phyloP scores from a whole-genome alignment of 768 basidiomycete genomes.

The Cystofilobasidium ferigula region DNA sequence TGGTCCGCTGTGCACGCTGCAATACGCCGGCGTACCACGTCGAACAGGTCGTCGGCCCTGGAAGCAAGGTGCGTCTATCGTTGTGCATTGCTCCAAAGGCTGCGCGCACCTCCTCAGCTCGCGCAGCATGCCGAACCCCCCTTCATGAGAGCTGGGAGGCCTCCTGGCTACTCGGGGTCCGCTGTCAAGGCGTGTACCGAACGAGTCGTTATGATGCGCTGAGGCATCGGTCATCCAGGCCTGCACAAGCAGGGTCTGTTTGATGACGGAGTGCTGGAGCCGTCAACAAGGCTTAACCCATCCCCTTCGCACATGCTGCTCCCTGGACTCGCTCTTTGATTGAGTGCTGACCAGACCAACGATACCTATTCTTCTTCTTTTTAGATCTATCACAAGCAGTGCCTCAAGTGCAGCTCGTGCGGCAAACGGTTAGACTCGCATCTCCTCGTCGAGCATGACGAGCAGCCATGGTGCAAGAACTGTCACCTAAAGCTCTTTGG shows the following conservation, averaged over 20 bases:
- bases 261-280: too few relatives aligned
- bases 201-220: too few relatives aligned
- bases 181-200: too few relatives aligned
- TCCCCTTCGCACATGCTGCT: too few relatives aligned
- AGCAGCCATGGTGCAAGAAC: slow-evolving; percentile 54
- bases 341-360: too few relatives aligned
- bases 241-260: too few relatives aligned
- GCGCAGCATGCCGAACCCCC: too few relatives aligned
- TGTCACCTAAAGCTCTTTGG: slow-evolving; percentile 74
- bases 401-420: slow-evolving; percentile 65
- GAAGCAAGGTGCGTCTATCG: slow-evolving; percentile 56
- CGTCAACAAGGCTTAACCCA: too few relatives aligned
- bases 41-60: slow-evolving; percentile 72
- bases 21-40: background rate
- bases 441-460: slow-evolving; percentile 68
- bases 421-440: slow-evolving; percentile 67
- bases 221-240: too few relatives aligned
- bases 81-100: slow-evolving; percentile 13
- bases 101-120: slow-evolving; percentile 11
- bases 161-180: too few relatives aligned
- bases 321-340: too few relatives aligned
- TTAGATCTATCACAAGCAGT: slow-evolving; percentile 46
- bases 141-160: too few relatives aligned
- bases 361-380: slow-evolving; percentile 21
- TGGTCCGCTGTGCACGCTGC: background rate